Evolutionary conservation across 2,329 filamentous ascomycete genomes (phyloP), one percentile per base, ranked within the genome.

Genomic region (Phialophora chinensis): DNA sequence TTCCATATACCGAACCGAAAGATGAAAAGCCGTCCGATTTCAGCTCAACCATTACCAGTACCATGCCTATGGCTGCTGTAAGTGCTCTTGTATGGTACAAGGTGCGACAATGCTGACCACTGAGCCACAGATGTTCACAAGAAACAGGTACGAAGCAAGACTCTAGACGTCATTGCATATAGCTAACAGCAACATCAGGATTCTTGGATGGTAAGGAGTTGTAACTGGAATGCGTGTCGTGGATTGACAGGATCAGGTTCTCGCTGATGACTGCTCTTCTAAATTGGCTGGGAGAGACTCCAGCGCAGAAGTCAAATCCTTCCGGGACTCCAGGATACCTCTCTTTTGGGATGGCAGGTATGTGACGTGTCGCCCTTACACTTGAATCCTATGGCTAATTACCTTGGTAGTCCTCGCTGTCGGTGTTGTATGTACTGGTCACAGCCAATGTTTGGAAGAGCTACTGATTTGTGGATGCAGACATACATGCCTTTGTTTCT

Each of bases 1-100:
- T 97, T 73, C 93, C 93, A 67, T 97, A 95, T 79, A 88, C 92
- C 79, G 90, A 90, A 73, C 92, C 92, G 57, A 83, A 87, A 73
- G 88, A 89, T 74, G 86, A 87, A 73, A 85, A 82, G 69, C 82
- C 86, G 71, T 78, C 79, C 66, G 93, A 97, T 75, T 86, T 96
- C 78, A 84, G 87, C 61, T 85, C 84, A 73, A 87, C 86, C 57
- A 84, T 89, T 81, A 83, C 85, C 61, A 94, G 90, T 75, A 96
- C 93, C 42, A 84, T 98, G 76, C 94, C 94, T 66, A 97, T 97
- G 94, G 93, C 92, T 66, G 93, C 93, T 70, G 87, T 89, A 81
- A 78, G 83, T 83, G 35, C 14, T 50, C 10, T 27, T n/a, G 6
- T 52, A 52, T 52, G 20, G 49, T 52, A 11, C 49, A 17, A 29